Evolutionary conservation across 1,139 yeast genomes (phyloP).

Genomic region (Spathaspora sp.): DNA sequence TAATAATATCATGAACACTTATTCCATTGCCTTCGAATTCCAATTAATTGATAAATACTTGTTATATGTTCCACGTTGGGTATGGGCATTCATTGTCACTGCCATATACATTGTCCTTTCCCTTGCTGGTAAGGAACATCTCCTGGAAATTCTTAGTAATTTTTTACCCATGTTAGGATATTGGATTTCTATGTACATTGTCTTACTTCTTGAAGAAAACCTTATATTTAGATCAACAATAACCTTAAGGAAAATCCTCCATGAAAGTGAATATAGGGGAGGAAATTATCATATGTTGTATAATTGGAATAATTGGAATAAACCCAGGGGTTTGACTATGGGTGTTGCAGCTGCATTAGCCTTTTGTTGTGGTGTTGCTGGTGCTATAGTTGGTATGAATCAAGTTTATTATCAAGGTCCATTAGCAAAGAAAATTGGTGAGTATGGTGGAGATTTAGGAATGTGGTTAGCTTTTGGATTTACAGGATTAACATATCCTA

Average conservation of each 20-base stretch:
- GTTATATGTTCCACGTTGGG: constrained; percentile 73
- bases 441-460: constrained; percentile 17
- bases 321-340: constrained; percentile 43
- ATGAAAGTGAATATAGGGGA: constrained; percentile 54
- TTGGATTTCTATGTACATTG: constrained; percentile 83
- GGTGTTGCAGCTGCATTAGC: constrained; percentile 29
- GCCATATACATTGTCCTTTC: constrained; percentile 66
- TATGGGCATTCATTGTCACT: constrained; percentile 66
- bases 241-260: constrained; percentile 45
- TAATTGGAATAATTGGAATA: constrained; percentile 68
- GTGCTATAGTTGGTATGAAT: constrained; percentile 34
- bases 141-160: constrained; percentile 72
- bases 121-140: constrained; percentile 71
- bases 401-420: constrained; percentile 33
- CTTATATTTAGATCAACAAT: constrained; percentile 59
- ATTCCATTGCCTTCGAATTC: constrained; percentile 77
- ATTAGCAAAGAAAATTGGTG: constrained; percentile 26
- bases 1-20: constrained; percentile 56
- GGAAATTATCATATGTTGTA: constrained; percentile 43
- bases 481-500: constrained; percentile 62
- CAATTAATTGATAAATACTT: constrained; percentile 66
- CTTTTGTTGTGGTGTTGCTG: constrained; percentile 26
- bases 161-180: constrained; percentile 92
- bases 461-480: constrained; percentile 78
- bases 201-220: constrained; percentile 71